Percentiles rank a stretch among this genome's conserved stretches.
These are phyloP conservation scores for Pouteria campechiana DNA, from an alignment of 179 eudicot species.

Conservation along the genomic window DNA sequence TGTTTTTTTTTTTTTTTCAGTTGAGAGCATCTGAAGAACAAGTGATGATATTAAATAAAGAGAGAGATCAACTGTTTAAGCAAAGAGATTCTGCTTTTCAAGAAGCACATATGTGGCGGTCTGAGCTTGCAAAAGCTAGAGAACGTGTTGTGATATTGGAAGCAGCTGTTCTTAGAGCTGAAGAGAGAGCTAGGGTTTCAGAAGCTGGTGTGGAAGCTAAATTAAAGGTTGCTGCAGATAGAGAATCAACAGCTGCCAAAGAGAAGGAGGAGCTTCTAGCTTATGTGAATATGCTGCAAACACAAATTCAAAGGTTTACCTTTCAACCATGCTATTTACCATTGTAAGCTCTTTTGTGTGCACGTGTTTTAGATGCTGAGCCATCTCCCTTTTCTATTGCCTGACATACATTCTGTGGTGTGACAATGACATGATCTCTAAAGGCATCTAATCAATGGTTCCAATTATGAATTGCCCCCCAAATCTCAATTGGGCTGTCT, in stretches of 20 bases:
- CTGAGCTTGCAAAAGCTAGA: constrained; percentile 93
- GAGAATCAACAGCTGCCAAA: constrained; percentile 48
- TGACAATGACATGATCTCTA: too few species aligned
- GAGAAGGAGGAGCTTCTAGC: constrained; percentile 76
- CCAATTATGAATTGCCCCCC: too few species aligned
- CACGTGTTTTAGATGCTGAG: background rate
- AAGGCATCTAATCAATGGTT: too few species aligned
- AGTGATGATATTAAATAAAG: constrained; percentile 32
- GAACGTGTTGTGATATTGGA: constrained; percentile 76
- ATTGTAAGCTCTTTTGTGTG: background rate
- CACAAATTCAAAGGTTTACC: constrained; percentile 70
- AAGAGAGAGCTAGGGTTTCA: constrained; percentile 66
- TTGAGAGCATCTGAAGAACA: constrained; percentile 60
- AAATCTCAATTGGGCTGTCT: too few species aligned
- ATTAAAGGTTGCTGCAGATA: constrained; percentile 62
- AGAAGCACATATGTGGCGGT: constrained; percentile 93
- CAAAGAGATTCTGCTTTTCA: constrained; percentile 73
- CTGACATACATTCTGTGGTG: too few species aligned
- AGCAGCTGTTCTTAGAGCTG: constrained; percentile 89
- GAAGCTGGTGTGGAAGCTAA: constrained; percentile 66
- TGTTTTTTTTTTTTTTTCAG: constrained; percentile 23
- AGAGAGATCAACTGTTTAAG: constrained; percentile 48
- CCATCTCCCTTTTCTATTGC: background rate
- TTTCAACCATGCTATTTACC: constrained; percentile 10
- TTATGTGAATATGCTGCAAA: constrained; percentile 53